Conservation (phyloP, 75 land plant genomes). For the Sequoiadendron giganteum region DNA sequence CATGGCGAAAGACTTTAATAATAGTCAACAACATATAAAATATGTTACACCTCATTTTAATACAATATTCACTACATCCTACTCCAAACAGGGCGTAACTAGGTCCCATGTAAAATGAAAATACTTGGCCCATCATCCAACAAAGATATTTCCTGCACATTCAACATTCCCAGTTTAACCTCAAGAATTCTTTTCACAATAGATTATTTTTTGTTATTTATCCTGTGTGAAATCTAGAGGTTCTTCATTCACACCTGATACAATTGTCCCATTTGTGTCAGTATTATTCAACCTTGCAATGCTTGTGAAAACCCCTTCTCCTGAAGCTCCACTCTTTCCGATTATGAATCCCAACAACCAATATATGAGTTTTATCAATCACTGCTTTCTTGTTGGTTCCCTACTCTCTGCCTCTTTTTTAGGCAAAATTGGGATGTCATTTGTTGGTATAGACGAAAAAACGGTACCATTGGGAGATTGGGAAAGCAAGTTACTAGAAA, state of each 20-base stretch:
- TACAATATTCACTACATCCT: too few species aligned
- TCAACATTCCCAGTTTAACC: background rate
- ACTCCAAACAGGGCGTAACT: too few species aligned
- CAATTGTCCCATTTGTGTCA: background rate
- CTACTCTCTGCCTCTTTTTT: background rate
- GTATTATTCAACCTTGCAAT: background rate
- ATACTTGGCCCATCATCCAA: too few species aligned
- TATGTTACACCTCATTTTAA: too few species aligned
- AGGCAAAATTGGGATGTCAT: background rate
- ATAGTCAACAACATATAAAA: too few species aligned
- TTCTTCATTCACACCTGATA: background rate
- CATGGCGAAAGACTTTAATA: too few species aligned
- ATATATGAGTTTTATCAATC: background rate
- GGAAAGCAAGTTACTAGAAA: background rate
- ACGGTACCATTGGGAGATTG: background rate
- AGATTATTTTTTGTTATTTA: conserved; percentile 42
- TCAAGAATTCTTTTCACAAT: background rate
- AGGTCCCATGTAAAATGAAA: too few species aligned
- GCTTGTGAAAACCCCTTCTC: background rate
- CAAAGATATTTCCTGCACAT: too few species aligned
- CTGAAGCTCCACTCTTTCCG: background rate
- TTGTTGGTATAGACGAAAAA: background rate
- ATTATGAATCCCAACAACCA: background rate
- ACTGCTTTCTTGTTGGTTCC: conserved; percentile 3
- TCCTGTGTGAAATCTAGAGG: conserved; percentile 8